Base-by-base conservation (phyloP, 208 protist species). In the Leishmania lainsoni region DNA sequence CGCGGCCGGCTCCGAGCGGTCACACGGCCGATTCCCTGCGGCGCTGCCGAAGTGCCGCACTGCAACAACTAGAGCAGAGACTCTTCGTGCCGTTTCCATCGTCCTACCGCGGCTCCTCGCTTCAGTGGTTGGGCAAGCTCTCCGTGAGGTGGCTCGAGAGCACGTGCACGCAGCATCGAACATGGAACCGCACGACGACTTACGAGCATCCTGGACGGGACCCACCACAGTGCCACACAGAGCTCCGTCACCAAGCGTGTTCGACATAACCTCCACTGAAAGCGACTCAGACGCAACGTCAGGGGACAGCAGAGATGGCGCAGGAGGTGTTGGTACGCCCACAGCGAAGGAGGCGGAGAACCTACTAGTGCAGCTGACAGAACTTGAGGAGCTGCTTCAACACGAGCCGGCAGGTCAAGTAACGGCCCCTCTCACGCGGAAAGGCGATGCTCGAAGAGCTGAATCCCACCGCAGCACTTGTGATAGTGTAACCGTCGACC, bases 61-160 rank as follows among this genome's bases (percentile, higher is more conserved):
- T 85, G 26, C 32, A 45, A 26, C 10, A 49, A 8, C 71, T 88
- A 12, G 81, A 85, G 79, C 20, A 70, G 4, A 59, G 10, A 3
- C 81, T 88, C 35, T 88, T 88, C 56, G 58, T 52, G n/a, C 85
- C 81, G 5, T 77, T 76, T 51, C 35, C 81, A 5, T 4, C 71
- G 22, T 39, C 69, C 51, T 89, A 83, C 68, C 83, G 81, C 20
- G 80, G 87, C 29, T 73, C 83, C 8, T 81, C 82, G 8, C 84
- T 80, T 0, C 85, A 81, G 58, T 94, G 90, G 90, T 56, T 94
- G 45, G 52, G 35, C 54, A 71, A 22, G 88, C 86, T 12, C 79
- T 91, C 39, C 80, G 76, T 12, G 88, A 90, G 20, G 88, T 86
- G 4, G 85, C 77, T 22, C 73, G 63, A 49, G 59, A 82, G 32